phyloP scores from a whole-genome alignment of 179 eudicot species.

The Gypsophila paniculata region DNA sequence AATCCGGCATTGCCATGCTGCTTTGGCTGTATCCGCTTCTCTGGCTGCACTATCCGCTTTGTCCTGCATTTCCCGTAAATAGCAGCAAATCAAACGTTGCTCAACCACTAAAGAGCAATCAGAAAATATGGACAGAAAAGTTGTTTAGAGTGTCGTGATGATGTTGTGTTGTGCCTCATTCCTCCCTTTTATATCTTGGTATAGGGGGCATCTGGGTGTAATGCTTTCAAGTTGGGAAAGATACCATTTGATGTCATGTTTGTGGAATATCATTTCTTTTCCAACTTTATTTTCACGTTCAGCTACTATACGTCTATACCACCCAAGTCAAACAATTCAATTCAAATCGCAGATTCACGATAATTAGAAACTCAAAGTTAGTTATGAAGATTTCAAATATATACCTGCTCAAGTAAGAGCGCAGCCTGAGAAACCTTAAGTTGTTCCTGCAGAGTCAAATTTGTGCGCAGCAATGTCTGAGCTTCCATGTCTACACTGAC shows the following conservation, averaged over 20 bases:
- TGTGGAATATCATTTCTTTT: slow-evolving; percentile 1
- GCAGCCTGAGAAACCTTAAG: slow-evolving; percentile 80
- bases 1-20: slow-evolving; percentile 87
- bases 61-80: slow-evolving; percentile 42
- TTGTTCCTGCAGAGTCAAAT: slow-evolving; percentile 75
- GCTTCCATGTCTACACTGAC: slow-evolving; percentile 74
- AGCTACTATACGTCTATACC: neutral
- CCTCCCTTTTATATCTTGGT: neutral
- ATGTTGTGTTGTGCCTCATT: neutral
- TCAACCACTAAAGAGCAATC: neutral
- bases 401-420: slow-evolving; percentile 83
- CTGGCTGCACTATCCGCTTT: slow-evolving; percentile 70
- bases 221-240: too few species aligned
- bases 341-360: neutral
- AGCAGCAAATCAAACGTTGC: slow-evolving; percentile 6
- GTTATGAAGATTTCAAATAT: neutral
- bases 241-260: too few species aligned
- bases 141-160: neutral
- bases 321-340: slow-evolving; percentile 4
- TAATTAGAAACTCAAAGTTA: neutral
- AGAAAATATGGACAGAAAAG: neutral
- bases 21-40: slow-evolving; percentile 91
- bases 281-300: neutral
- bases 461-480: slow-evolving; percentile 63
- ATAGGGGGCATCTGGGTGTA: too few species aligned